phyloP scores from a whole-genome alignment of 192 early-diverging fungal genomes.

The Obelidium mucronatum region DNA sequence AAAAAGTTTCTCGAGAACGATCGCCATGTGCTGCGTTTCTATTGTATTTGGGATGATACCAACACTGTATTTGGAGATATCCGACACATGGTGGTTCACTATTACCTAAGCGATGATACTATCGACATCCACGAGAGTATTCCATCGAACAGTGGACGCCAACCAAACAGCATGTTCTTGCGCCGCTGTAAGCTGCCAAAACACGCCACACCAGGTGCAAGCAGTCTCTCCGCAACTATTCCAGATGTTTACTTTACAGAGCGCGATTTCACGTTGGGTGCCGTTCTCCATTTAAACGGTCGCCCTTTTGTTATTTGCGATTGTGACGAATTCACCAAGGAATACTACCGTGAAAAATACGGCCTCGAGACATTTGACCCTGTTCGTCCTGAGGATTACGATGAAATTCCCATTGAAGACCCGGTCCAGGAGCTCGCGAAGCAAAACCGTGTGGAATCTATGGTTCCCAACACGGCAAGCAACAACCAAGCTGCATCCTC shows the following conservation, averaged over 20 bases:
- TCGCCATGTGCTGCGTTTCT: constrained; percentile 67
- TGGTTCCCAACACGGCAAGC: constrained; percentile 1
- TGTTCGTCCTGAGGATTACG: constrained; percentile 53
- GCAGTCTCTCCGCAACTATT: constrained; percentile 29
- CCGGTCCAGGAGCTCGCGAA: not conserved
- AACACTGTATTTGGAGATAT: constrained; percentile 62
- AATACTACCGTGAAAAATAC: constrained; percentile 62
- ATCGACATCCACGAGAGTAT: constrained; percentile 66
- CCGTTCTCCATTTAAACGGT: constrained; percentile 63
- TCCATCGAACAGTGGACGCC: constrained; percentile 62
- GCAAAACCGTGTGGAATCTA: not conserved
- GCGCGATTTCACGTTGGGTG: constrained; percentile 61
- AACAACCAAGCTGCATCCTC: no score
- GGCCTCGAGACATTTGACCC: constrained; percentile 60
- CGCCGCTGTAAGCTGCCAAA: constrained; percentile 60
- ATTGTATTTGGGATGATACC: constrained; percentile 71
- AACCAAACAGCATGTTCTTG: constrained; percentile 62
- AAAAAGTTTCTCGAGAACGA: constrained; percentile 70
- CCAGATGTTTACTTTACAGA: constrained; percentile 55
- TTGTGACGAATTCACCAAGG: constrained; percentile 68
- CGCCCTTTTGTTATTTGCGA: constrained; percentile 67
- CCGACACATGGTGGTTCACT: constrained; percentile 67
- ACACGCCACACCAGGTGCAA: constrained; percentile 38
- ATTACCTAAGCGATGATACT: constrained; percentile 67
- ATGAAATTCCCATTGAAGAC: constrained; percentile 29